Percentiles rank a stretch among this genome's conserved stretches.
Evolutionary conservation across 352 stramenopile species (phyloP).

Genomic region (Phytophthora podocarpi): DNA sequence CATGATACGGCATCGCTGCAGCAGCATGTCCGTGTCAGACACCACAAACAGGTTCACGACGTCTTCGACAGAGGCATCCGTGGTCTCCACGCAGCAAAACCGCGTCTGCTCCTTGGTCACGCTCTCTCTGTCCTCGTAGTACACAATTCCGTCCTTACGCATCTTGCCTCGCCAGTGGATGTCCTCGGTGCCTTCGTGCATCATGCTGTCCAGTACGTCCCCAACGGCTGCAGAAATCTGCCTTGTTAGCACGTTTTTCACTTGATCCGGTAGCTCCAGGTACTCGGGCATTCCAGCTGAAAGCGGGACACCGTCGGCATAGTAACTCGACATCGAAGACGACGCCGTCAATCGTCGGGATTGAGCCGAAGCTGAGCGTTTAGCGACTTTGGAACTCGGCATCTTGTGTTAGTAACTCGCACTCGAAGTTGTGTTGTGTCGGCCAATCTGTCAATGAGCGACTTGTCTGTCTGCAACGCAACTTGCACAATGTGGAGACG

Average conservation of each 20-base stretch:
- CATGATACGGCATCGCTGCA: conserved; percentile 44
- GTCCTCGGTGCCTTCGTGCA: conserved; percentile 36
- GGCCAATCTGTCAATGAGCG: conserved; percentile 29
- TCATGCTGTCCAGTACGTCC: conserved; percentile 48
- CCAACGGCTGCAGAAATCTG: conserved; percentile 42
- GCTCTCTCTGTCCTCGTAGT: conserved; percentile 44
- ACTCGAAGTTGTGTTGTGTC: background rate
- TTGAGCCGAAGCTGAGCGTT: conserved; percentile 14
- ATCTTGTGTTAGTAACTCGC: conserved; percentile 14
- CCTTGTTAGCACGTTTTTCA: conserved; percentile 28
- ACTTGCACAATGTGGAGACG: background rate
- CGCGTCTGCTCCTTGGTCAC: conserved; percentile 39
- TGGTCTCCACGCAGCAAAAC: conserved; percentile 46
- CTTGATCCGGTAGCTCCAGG: conserved; percentile 24
- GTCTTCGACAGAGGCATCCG: conserved; percentile 37
- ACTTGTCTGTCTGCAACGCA: background rate
- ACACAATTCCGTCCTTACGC: conserved; percentile 42
- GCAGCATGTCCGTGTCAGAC: conserved; percentile 41
- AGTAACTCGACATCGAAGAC: conserved; percentile 29
- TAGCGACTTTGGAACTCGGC: conserved; percentile 9
- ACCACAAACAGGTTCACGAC: conserved; percentile 45
- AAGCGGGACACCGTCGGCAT: background rate
- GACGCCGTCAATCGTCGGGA: conserved; percentile 12
- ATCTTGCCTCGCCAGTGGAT: conserved; percentile 35
- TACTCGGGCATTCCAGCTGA: conserved; percentile 18